Base-by-base conservation (phyloP, 2,329 filamentous ascomycete genomes). In the Aschersonia sp. region DNA sequence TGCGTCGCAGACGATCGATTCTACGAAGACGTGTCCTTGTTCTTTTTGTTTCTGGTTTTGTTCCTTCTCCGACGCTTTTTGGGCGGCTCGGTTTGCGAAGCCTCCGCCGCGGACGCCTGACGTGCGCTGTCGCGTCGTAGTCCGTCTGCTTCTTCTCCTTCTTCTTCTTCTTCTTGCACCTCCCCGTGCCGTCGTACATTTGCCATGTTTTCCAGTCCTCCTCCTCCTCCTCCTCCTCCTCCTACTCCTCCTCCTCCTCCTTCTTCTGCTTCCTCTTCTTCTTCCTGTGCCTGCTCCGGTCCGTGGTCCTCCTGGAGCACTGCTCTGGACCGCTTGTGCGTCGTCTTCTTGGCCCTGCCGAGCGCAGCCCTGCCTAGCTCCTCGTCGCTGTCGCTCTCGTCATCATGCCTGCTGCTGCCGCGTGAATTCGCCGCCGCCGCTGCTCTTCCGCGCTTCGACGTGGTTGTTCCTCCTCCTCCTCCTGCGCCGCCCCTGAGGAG, bases 341-440 rank as follows among this genome's bases (percentile, higher is more conserved):
- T 52, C 31, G 54, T 53, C 52, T 61, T 59, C 56, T 68, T 68
- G 48, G 60, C 58, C 55, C 61, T 65, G 2, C 66, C 66, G 4
- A 68, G 43, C 44, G 57, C 62, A 47, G 64, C 64, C 45, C 66
- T 54, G 6, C 66, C 66, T 9, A 58, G 55, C 1, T 67, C 63
- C 5, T 62, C 59, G 22, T 63, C 61, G 30, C 61, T 64, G 49
- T 64, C 64, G 45, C 60, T 41, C 40, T 41, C 14, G n/a, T 41
- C 40, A 7, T n/a, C 40, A 7, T n/a, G 10, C 40, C 40, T 4
- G 40, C 40, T 22, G 9, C 40, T 4, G 8, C 4, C 14, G 40
- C 40, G 14, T 3, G n/a, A 37, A 5, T 37, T 5, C 35, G 4
- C 12, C 35, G 8, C 12, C 8, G 35, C 12, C 35, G 8, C 32